These are phyloP conservation scores for Lepiota brunneoincarnata DNA, from an alignment of 768 basidiomycete genomes.

Conservation along the genomic window DNA sequence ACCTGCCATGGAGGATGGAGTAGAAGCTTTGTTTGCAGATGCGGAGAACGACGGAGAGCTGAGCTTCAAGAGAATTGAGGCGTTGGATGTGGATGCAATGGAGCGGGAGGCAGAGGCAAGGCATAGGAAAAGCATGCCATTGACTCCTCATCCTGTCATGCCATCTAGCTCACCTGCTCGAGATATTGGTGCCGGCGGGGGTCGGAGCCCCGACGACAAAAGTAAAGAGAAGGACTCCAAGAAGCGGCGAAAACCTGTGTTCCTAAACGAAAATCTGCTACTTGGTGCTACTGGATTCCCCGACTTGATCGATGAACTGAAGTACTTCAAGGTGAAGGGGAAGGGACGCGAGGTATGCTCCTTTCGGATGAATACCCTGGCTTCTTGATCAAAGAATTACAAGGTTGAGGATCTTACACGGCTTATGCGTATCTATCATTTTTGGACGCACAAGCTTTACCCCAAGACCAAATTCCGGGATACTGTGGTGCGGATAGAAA, in stretches of 20 bases:
- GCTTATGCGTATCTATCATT: conserved; percentile 82
- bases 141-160: conserved; percentile 44
- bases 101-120: conserved; percentile 53
- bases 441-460: conserved; percentile 93
- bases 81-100: conserved; percentile 52
- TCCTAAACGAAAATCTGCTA: conserved; percentile 75
- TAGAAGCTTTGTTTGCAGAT: conserved; percentile 40
- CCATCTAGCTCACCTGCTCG: conserved; percentile 49
- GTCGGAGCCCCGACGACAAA: conserved; percentile 19
- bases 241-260: conserved; percentile 50
- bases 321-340: conserved; percentile 77
- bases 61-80: conserved; percentile 43
- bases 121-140: conserved; percentile 32
- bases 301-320: conserved; percentile 69
- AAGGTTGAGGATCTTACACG: conserved; percentile 81
- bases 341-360: conserved; percentile 86
- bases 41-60: conserved; percentile 34
- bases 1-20: conserved; percentile 37
- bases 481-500: conserved; percentile 84
- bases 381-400: neutral
- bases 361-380: neutral
- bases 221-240: conserved; percentile 29
- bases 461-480: conserved; percentile 88
- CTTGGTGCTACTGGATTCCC: conserved; percentile 78
- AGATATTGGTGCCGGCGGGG: conserved; percentile 21